Percentiles rank a stretch among this genome's conserved stretches.
Evolutionary conservation across 768 basidiomycete genomes (phyloP).

Genomic region (Suillus cothurnatus): DNA sequence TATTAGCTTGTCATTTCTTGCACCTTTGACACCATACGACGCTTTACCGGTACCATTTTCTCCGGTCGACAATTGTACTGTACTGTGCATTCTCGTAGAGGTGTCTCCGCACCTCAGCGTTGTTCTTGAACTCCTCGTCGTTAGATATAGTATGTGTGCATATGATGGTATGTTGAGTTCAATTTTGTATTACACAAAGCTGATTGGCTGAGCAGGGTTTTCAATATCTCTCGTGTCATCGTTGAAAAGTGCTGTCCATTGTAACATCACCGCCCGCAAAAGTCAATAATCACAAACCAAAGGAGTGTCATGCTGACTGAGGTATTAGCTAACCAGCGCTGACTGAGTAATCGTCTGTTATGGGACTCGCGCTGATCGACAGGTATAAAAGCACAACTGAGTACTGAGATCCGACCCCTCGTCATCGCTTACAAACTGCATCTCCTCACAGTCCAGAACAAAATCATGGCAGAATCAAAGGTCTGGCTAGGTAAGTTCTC

Average conservation of each 20-base stretch:
- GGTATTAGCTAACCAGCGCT: too few species aligned
- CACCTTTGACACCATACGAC: too few species aligned
- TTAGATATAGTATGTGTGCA: too few species aligned
- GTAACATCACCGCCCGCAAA: neutral
- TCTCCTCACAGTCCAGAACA: neutral
- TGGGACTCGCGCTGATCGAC: too few species aligned
- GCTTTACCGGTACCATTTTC: too few species aligned
- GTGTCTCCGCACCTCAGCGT: too few species aligned
- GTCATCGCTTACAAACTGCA: neutral
- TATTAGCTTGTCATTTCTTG: too few species aligned
- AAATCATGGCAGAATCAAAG: constrained; percentile 16
- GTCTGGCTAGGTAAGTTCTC: constrained; percentile 21
- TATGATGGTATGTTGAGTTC: neutral
- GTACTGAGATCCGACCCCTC: neutral
- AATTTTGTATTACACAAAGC: neutral
- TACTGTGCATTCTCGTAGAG: too few species aligned
- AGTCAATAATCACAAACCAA: neutral
- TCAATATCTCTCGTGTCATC: too few species aligned
- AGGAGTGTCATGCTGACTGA: neutral
- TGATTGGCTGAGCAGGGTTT: neutral
- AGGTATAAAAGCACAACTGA: neutral
- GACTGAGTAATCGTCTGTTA: neutral
- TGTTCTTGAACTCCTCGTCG: too few species aligned
- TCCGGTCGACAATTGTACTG: too few species aligned
- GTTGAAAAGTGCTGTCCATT: too few species aligned